Percentiles rank a stretch among this genome's conserved stretches.
These are phyloP conservation scores for Zangia roseola DNA, from an alignment of 768 basidiomycete genomes.

Conservation along the genomic window DNA sequence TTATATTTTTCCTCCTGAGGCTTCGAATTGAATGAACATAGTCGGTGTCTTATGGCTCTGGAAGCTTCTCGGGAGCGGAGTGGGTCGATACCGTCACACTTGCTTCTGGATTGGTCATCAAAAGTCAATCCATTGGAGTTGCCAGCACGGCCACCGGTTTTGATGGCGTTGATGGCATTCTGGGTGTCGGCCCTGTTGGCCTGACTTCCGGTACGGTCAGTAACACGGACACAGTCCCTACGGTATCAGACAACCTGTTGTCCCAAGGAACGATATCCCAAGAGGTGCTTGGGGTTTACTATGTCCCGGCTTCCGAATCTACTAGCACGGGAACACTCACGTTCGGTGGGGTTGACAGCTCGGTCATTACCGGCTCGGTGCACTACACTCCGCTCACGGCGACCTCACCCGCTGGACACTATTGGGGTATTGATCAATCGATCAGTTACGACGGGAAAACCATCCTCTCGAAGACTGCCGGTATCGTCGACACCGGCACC, in stretches of 20 bases:
- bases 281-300: constrained; percentile 30
- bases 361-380: constrained; percentile 15
- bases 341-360: constrained; percentile 21
- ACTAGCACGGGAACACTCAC: constrained; percentile 23
- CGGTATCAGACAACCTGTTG: constrained; percentile 35
- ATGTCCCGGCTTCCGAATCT: constrained; percentile 18
- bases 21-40: not conserved
- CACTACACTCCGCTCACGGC: constrained; percentile 21
- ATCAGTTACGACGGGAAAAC: not conserved
- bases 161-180: not conserved
- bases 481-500: no score
- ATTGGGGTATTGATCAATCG: constrained; percentile 29
- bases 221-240: constrained; percentile 20
- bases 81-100: not conserved
- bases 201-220: not conserved
- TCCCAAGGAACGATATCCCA: constrained; percentile 24
- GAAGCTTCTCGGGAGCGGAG: constrained; percentile 1
- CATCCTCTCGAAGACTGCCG: constrained; percentile 2
- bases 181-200: not conserved
- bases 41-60: not conserved
- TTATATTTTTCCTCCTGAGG: no score
- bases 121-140: not conserved
- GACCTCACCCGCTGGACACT: constrained; percentile 19
- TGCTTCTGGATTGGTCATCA: not conserved
- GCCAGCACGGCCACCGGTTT: not conserved